phyloP scores from a whole-genome alignment of 352 stramenopile species.

The Globisporangium sylvaticum region DNA sequence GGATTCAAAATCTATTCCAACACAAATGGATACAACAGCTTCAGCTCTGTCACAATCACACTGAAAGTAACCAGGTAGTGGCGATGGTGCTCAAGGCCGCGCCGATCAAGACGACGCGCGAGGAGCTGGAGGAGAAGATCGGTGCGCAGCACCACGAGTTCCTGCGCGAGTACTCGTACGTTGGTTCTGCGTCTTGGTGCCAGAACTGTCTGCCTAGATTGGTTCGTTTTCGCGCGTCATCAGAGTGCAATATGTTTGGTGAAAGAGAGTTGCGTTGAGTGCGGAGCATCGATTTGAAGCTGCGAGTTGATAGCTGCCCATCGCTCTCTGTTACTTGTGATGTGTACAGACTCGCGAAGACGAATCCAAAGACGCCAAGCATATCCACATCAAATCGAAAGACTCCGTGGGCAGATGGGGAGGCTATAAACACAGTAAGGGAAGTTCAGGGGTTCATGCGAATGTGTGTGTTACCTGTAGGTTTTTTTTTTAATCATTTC shows the following conservation, averaged over 20 bases:
- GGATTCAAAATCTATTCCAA: too few species aligned
- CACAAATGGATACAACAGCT: too few species aligned
- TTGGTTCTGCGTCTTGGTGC: neutral
- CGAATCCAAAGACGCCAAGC: neutral
- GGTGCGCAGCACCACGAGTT: conserved; percentile 3
- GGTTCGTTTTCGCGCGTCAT: neutral
- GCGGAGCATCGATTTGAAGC: neutral
- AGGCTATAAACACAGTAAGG: conserved; percentile 1
- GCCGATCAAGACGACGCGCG: neutral
- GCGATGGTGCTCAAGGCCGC: neutral
- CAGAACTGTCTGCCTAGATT: too few species aligned
- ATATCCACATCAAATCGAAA: neutral
- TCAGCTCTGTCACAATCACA: too few species aligned
- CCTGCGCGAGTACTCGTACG: neutral
- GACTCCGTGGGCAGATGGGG: neutral
- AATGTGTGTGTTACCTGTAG: neutral
- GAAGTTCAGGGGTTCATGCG: neutral
- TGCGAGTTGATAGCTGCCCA: neutral
- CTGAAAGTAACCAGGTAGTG: too few species aligned
- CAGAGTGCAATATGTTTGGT: neutral
- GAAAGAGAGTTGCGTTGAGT: neutral
- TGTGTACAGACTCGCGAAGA: neutral
- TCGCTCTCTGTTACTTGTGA: neutral
- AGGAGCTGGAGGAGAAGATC: neutral
- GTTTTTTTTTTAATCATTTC: neutral